phyloP scores from a whole-genome alignment of 805 yeast genomes.

The Spathaspora sp. region DNA sequence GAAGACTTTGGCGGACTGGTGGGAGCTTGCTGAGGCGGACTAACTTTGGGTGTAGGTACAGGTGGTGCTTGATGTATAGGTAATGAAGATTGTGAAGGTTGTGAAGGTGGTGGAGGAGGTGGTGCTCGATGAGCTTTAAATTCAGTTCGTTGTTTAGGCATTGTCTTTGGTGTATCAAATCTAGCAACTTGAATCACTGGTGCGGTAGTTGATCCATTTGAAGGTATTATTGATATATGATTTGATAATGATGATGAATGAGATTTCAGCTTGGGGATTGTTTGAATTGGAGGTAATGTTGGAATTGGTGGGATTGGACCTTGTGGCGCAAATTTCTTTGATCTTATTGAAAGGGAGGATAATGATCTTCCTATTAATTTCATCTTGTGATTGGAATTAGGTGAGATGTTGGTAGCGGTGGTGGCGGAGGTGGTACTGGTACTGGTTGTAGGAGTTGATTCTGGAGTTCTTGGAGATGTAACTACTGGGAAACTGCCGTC shows the following conservation, averaged over 20 bases:
- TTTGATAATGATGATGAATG: constrained; percentile 35
- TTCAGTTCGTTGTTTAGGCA: constrained; percentile 21
- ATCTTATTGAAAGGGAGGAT: constrained; percentile 35
- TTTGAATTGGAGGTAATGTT: not conserved
- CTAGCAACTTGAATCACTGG: not conserved
- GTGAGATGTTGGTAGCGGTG: not conserved
- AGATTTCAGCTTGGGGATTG: constrained; percentile 39
- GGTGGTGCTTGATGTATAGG: not conserved
- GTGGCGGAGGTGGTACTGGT: not conserved
- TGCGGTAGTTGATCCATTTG: constrained; percentile 18
- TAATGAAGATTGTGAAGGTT: not conserved
- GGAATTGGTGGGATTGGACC: constrained; percentile 16
- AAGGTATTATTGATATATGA: constrained; percentile 16
- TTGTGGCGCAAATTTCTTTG: constrained; percentile 18
- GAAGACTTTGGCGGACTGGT: constrained; percentile 3
- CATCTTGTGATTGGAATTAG: constrained; percentile 1
- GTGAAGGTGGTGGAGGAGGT: constrained; percentile 45
- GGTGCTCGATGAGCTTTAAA: constrained; percentile 36
- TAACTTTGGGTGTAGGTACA: not conserved
- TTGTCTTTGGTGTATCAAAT: not conserved
- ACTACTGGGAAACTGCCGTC: not conserved
- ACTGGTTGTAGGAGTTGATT: constrained; percentile 1
- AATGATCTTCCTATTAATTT: constrained; percentile 22
- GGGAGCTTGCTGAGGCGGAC: not conserved
- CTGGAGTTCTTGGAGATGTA: not conserved